Evolutionary conservation across 768 basidiomycete species (phyloP).

Genomic region (Lentinula lateritia): DNA sequence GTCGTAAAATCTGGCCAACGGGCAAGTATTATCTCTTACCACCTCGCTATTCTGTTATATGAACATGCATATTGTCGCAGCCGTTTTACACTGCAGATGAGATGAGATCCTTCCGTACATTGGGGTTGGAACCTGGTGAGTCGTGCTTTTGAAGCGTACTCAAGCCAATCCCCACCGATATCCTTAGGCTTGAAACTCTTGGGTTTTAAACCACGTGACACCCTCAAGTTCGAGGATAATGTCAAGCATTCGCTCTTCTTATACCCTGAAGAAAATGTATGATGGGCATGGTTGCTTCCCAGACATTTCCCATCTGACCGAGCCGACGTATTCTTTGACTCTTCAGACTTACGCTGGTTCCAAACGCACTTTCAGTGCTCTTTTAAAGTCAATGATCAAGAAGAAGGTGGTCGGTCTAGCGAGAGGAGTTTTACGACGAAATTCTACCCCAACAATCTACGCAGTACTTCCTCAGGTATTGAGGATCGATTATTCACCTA

Average conservation of each 20-base stretch:
- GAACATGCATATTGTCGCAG: constrained; percentile 27
- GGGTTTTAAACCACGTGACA: constrained; percentile 75
- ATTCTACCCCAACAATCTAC: constrained; percentile 74
- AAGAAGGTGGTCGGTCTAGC: constrained; percentile 83
- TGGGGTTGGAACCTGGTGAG: constrained; percentile 73
- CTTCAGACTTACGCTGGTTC: constrained; percentile 76
- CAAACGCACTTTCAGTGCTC: constrained; percentile 85
- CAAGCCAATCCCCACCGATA: background rate
- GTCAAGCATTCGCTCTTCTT: constrained; percentile 89
- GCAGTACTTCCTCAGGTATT: constrained; percentile 81
- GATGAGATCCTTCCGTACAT: constrained; percentile 71
- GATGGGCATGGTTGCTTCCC: constrained; percentile 12
- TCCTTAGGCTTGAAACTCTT: constrained; percentile 77
- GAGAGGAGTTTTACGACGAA: constrained; percentile 61
- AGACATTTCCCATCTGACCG: background rate
- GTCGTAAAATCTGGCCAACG: constrained; percentile 47
- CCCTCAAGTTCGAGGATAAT: constrained; percentile 82
- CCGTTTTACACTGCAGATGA: constrained; percentile 86
- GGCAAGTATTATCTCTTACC: constrained; percentile 27
- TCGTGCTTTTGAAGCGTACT: background rate
- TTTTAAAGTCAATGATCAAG: constrained; percentile 76
- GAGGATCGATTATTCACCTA: background rate
- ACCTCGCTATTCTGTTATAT: background rate
- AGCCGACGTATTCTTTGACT: background rate
- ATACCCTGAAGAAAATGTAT: constrained; percentile 85